These are phyloP conservation scores for Daldinia eschscholtzii DNA, from an alignment of 2,329 filamentous ascomycete genomes.

Conservation along the genomic window DNA sequence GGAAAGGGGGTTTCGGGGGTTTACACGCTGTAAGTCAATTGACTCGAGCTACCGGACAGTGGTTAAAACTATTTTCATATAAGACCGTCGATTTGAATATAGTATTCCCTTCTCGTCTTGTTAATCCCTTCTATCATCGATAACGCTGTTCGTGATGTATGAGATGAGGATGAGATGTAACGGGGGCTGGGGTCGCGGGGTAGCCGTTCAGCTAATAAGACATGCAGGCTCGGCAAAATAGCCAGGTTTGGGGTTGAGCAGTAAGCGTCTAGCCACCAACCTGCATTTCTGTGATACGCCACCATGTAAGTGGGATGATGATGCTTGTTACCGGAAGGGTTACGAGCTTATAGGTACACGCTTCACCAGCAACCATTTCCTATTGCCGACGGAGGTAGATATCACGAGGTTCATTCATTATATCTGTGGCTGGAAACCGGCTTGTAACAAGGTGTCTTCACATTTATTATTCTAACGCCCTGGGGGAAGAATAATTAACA, in stretches of 20 bases:
- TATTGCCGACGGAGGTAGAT: not conserved
- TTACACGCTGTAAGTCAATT: slow-evolving; percentile 1
- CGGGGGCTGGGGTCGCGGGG: slow-evolving; percentile 40
- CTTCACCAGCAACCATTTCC: not conserved
- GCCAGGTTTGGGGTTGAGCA: slow-evolving; percentile 21
- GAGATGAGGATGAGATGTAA: slow-evolving; percentile 18
- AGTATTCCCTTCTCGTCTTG: not conserved
- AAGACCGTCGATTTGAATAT: not conserved
- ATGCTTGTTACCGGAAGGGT: not conserved
- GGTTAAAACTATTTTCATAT: not conserved
- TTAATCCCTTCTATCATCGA: not conserved
- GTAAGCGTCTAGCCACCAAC: slow-evolving; percentile 28
- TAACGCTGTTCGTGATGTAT: not conserved
- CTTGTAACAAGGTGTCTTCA: not conserved
- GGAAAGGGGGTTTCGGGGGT: not conserved
- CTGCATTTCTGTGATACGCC: slow-evolving; percentile 15
- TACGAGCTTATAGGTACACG: not conserved
- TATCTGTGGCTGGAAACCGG: not conserved
- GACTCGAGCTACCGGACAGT: not conserved
- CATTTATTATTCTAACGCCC: not conserved
- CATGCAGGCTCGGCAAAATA: slow-evolving; percentile 36
- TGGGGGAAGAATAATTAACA: not conserved
- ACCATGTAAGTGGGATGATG: slow-evolving; percentile 12
- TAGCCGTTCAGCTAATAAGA: slow-evolving; percentile 18
- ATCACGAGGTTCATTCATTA: not conserved